These are phyloP conservation scores for Trichoderma semiorbis DNA, from an alignment of 2,329 filamentous ascomycete species.

Conservation along the genomic window DNA sequence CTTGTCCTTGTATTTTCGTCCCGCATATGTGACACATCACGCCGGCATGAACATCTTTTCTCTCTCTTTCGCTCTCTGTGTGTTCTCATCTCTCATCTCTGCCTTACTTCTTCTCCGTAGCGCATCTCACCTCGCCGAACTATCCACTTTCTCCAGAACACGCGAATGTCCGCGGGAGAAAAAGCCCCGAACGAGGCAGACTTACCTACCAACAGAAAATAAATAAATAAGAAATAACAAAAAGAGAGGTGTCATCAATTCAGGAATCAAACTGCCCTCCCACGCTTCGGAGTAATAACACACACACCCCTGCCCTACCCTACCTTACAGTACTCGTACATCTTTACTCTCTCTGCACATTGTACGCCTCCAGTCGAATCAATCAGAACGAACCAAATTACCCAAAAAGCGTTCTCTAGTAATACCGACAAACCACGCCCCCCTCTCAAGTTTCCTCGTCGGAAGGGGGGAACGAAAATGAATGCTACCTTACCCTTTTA, in stretches of 20 bases:
- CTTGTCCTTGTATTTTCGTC: not conserved
- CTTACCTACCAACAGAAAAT: not conserved
- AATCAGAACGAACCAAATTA: not conserved
- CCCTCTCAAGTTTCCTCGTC: not conserved
- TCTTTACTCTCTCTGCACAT: not conserved
- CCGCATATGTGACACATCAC: constrained; percentile 22
- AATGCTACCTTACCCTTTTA: not conserved
- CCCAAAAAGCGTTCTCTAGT: not conserved
- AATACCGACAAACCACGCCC: not conserved
- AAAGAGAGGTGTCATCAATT: constrained; percentile 1
- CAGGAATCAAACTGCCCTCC: not conserved
- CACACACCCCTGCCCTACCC: not conserved
- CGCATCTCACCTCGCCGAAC: not conserved
- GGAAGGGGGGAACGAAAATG: not conserved
- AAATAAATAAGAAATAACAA: not conserved
- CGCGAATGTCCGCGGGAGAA: not conserved
- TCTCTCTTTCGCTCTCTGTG: not conserved
- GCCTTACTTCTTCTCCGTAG: not conserved
- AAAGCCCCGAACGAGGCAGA: not conserved
- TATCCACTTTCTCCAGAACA: not conserved
- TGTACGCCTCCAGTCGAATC: not conserved
- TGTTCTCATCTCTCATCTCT: not conserved
- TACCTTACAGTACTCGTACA: not conserved
- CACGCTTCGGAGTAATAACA: not conserved
- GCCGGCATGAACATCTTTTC: not conserved